Conservation (phyloP, 306 rosid species). For the Cucurbita argyrosperma region DNA sequence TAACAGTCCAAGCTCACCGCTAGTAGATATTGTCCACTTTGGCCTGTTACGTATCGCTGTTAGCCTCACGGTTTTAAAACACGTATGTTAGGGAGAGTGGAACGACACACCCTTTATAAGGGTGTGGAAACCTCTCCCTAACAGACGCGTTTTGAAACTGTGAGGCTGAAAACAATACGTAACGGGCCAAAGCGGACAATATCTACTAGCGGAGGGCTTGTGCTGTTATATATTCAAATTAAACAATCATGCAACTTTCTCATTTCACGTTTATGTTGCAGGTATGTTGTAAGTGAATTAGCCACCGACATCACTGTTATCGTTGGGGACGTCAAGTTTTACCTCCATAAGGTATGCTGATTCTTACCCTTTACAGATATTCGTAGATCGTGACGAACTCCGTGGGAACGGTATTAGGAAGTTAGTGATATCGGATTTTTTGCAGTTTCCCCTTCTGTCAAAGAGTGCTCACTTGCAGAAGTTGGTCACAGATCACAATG, state of each 20-base stretch:
- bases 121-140: too few relatives aligned
- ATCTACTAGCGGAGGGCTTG: too few relatives aligned
- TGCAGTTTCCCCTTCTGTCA: slow-evolving; percentile 91
- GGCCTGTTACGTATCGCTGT: too few relatives aligned
- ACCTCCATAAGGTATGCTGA: slow-evolving; percentile 62
- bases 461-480: slow-evolving; percentile 76
- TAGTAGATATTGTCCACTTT: too few relatives aligned
- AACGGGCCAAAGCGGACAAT: too few relatives aligned
- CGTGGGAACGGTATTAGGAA: neutral
- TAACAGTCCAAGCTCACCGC: too few relatives aligned
- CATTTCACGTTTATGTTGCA: slow-evolving; percentile 23
- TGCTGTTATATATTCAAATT: neutral
- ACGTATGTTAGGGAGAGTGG: too few relatives aligned
- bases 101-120: too few relatives aligned
- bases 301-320: slow-evolving; percentile 50
- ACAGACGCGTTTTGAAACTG: too few relatives aligned
- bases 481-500: slow-evolving; percentile 39
- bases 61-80: too few relatives aligned
- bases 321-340: slow-evolving; percentile 56
- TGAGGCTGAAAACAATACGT: too few relatives aligned
- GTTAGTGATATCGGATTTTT: neutral
- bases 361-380: neutral
- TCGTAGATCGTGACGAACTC: neutral
- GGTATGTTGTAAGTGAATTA: slow-evolving; percentile 82
- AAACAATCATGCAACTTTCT: neutral